A percentile compares a stretch with the other conserved stretches of the same genome.
Conservation (phyloP, 345 rosid genomes). For the Streptanthus diversifolius region DNA sequence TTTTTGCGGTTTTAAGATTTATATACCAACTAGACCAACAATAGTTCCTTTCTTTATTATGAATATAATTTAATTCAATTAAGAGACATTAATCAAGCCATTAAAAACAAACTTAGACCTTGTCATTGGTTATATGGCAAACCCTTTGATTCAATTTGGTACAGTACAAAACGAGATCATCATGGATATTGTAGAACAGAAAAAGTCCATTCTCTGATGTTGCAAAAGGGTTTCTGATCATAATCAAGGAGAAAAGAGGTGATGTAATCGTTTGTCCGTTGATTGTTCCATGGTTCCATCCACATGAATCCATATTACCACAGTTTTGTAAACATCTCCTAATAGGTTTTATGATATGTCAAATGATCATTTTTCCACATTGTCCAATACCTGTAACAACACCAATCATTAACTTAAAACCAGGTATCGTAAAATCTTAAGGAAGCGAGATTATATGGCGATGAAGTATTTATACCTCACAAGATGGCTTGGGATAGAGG, state of each 20-base stretch:
- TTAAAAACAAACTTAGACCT: neutral
- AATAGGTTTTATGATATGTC: neutral
- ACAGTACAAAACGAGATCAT: neutral
- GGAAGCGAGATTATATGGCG: neutral
- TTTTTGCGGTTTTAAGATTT: neutral
- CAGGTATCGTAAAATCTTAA: neutral
- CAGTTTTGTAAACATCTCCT: conserved; percentile 16
- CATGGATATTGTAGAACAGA: neutral
- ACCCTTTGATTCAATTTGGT: conserved; percentile 2
- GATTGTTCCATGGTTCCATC: conserved; percentile 18
- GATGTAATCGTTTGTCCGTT: conserved; percentile 2
- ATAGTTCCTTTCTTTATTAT: neutral
- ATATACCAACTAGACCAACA: neutral
- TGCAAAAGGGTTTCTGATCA: conserved; percentile 6
- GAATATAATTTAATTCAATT: neutral
- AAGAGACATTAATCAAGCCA: neutral
- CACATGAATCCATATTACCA: conserved; percentile 25
- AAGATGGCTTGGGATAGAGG: conserved; percentile 71
- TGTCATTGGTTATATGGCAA: neutral
- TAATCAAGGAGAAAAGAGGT: conserved; percentile 13
- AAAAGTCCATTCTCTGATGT: conserved; percentile 2
- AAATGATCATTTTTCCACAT: conserved; percentile 23
- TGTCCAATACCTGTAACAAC: conserved; percentile 22
- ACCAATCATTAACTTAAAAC: neutral
- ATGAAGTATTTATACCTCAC: conserved; percentile 16